phyloP scores from a whole-genome alignment of 805 yeast species.

The Pichia thaimueangensis region DNA sequence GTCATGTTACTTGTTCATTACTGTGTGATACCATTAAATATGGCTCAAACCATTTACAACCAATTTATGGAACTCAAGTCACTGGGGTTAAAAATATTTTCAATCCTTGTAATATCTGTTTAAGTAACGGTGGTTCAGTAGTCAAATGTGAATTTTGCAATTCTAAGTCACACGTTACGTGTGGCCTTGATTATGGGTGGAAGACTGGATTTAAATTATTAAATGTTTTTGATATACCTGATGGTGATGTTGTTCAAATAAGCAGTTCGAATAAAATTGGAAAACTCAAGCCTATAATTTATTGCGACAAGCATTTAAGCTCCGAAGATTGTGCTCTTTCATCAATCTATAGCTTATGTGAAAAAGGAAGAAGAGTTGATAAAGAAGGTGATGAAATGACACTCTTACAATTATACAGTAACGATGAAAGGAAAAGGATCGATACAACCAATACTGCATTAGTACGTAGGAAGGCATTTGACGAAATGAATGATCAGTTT shows the following conservation, averaged over 20 bases:
- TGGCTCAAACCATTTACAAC: conserved; percentile 40
- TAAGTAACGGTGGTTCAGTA: conserved; percentile 43
- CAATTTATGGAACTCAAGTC: conserved; percentile 35
- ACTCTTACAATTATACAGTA: conserved; percentile 35
- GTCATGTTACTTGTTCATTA: conserved; percentile 67
- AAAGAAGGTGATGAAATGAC: conserved; percentile 30
- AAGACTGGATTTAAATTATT: conserved; percentile 48
- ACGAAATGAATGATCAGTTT: conserved; percentile 4
- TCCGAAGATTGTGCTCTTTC: conserved; percentile 9
- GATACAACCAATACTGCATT: conserved; percentile 10
- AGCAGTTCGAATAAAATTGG: conserved; percentile 30
- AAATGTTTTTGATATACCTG: conserved; percentile 14
- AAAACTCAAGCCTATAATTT: conserved; percentile 36
- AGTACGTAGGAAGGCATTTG: conserved; percentile 9
- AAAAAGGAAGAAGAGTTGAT: conserved; percentile 25
- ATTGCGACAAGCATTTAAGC: conserved; percentile 36
- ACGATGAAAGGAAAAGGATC: conserved; percentile 25
- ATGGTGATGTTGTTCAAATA: conserved; percentile 16
- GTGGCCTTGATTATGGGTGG: conserved; percentile 48
- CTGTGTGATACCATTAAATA: conserved; percentile 42
- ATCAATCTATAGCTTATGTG: conserved; percentile 25
- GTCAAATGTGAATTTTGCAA: conserved; percentile 42
- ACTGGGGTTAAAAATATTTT: conserved; percentile 28
- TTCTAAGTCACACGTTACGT: conserved; percentile 43
- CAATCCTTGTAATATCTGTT: conserved; percentile 40